Conservation (phyloP, 139 green algal genomes). For the Coelastrella sp. region DNA sequence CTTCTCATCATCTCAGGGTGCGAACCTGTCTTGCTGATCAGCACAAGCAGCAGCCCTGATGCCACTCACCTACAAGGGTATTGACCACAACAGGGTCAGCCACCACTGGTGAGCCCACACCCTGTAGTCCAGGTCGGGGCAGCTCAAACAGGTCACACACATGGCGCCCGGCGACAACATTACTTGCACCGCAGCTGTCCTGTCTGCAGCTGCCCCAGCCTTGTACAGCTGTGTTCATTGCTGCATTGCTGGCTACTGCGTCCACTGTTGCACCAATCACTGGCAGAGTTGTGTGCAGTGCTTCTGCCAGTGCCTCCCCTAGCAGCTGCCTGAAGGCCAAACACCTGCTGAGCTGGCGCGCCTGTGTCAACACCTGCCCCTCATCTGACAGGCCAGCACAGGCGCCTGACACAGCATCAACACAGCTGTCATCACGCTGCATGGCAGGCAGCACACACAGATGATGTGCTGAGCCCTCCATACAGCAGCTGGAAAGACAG, state of each 20-base stretch:
- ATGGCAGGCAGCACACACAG: neutral
- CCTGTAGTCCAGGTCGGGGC: slow-evolving; percentile 22
- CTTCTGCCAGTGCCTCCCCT: slow-evolving; percentile 9
- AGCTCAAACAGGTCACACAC: slow-evolving; percentile 44
- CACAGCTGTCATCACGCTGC: slow-evolving; percentile 35
- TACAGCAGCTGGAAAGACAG: neutral
- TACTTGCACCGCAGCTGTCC: neutral
- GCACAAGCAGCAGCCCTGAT: neutral
- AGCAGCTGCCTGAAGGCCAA: slow-evolving; percentile 46
- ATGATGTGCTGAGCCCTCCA: too few relatives aligned
- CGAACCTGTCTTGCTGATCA: neutral
- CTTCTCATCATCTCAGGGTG: neutral
- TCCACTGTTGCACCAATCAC: slow-evolving; percentile 5
- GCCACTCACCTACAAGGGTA: slow-evolving; percentile 37
- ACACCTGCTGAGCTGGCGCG: slow-evolving; percentile 30
- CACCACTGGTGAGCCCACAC: slow-evolving; percentile 12
- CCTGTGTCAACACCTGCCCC: slow-evolving; percentile 32
- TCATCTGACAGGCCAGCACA: slow-evolving; percentile 5
- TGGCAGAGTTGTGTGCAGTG: slow-evolving; percentile 1
- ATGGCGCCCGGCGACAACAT: slow-evolving; percentile 26
- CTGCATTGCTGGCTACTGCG: slow-evolving; percentile 26
- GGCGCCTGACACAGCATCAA: neutral
- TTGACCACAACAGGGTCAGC: slow-evolving; percentile 39
- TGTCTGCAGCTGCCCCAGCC: neutral
- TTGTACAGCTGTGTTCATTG: neutral